Base-by-base conservation (phyloP, 2,329 filamentous ascomycete species). In the Penicillium sp. region DNA sequence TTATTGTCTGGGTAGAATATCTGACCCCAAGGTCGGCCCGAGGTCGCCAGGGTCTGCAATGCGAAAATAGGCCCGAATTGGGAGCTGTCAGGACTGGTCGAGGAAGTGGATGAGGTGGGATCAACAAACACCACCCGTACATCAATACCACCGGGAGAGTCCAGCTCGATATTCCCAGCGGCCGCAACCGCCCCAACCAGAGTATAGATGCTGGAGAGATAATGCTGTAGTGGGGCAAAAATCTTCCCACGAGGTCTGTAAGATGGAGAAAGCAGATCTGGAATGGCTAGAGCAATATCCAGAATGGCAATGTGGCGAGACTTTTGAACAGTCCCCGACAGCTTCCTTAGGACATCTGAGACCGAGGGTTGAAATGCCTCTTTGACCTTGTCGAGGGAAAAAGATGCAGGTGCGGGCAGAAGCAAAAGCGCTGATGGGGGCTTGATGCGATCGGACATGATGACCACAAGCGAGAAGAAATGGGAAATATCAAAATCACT, bases 161-260 rank as follows among this genome's bases (percentile, higher is more conserved):
- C 70, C 64, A 85, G 59, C 62, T 85, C 66, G 61, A 82, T 67
- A 68, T 68, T 69, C 32, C 77, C 69, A 48, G 79, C 73, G 9
- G 80, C 77, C 45, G 83, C 86, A n/a, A 86, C 70, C 30, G 80
- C 68, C 22, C 82, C 82, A 39, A 92, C 70, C 33, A 95, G 73
- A 53, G 80, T 80, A 71, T 96, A 96, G 15, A 93, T 59, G 16
- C 77, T 76, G 2, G 84, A 84, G 14, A 95, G 66, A 4, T 90
- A 70, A n/a, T 74, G 71, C 62, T 95, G 87, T 0, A 80, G 75
- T n/a, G 73, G 66, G 22, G 72, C 58, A 74, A 88, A 94, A 12
- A 76, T 68, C 30, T 76, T 67, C 15, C 74, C 69, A 51, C 75
- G 73, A 30, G 75, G 70, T 18, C 66, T 63, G 14, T 67, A 64